Conservation (phyloP, 306 rosid genomes). For the Dalbergia cultrata region DNA sequence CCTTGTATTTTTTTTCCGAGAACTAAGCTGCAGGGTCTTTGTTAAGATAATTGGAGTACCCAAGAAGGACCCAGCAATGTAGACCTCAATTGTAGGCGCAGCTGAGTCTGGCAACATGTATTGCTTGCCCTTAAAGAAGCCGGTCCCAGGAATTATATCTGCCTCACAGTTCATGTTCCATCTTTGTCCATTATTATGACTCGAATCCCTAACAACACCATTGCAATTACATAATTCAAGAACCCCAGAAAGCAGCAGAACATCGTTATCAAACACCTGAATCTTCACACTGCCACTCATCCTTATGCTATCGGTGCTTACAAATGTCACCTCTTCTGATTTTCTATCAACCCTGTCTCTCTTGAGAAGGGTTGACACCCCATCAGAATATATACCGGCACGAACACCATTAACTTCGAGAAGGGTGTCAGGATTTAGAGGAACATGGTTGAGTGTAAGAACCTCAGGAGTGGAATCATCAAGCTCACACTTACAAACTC, state of each 20-base stretch:
- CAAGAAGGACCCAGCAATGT: conserved; percentile 75
- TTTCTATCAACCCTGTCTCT: conserved; percentile 79
- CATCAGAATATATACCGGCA: conserved; percentile 66
- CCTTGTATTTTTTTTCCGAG: conserved; percentile 62
- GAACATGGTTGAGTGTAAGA: conserved; percentile 75
- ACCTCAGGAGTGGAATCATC: conserved; percentile 71
- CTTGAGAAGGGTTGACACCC: conserved; percentile 65
- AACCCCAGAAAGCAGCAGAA: conserved; percentile 70
- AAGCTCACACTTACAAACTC: conserved; percentile 79
- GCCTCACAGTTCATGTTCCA: conserved; percentile 82
- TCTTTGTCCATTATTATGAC: conserved; percentile 51
- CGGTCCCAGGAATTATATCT: conserved; percentile 49
- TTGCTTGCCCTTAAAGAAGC: conserved; percentile 67
- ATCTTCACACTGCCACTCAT: conserved; percentile 80
- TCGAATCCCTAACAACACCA: conserved; percentile 52
- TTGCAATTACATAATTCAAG: conserved; percentile 59
- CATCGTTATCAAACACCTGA: conserved; percentile 75
- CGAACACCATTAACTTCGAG: conserved; percentile 85
- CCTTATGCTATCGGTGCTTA: conserved; percentile 84
- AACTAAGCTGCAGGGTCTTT: conserved; percentile 62
- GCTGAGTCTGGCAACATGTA: conserved; percentile 53
- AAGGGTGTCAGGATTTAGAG: conserved; percentile 75
- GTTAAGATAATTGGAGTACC: conserved; percentile 82
- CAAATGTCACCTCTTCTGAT: conserved; percentile 86
- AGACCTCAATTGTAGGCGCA: conserved; percentile 76